Percentiles rank a stretch among this genome's conserved stretches.
Evolutionary conservation across 306 rosid species (phyloP).

Genomic region (Casuarina cunninghamiana): DNA sequence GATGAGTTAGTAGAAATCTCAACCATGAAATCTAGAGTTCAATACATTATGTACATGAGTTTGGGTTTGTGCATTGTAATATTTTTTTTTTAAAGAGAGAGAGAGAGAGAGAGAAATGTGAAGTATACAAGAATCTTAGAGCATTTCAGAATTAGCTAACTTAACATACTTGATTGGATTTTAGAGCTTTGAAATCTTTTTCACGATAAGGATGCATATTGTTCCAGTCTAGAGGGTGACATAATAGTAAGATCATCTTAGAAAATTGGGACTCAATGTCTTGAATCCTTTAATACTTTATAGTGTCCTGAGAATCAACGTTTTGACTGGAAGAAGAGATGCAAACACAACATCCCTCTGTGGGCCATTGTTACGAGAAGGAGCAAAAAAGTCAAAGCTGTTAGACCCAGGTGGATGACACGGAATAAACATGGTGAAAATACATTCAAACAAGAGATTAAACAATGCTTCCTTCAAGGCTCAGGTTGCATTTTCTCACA

Average conservation of each 20-base stretch:
- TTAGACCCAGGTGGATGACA: background rate
- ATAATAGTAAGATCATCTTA: background rate
- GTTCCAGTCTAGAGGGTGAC: background rate
- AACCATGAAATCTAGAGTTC: too few species aligned
- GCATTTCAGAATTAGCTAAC: too few species aligned
- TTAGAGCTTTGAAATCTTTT: too few species aligned
- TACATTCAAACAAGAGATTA: background rate
- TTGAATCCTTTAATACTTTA: background rate
- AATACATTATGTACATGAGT: too few species aligned
- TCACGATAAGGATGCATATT: background rate
- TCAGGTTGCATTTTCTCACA: conserved; percentile 91
- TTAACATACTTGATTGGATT: too few species aligned
- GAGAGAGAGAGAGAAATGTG: too few species aligned
- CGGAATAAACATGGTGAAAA: background rate
- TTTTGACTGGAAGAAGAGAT: background rate
- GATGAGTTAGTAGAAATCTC: too few species aligned
- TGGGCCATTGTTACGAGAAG: background rate
- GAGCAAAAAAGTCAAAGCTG: background rate
- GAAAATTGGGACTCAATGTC: background rate
- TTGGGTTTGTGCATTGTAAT: too few species aligned
- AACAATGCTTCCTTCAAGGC: conserved; percentile 46
- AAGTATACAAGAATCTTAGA: too few species aligned
- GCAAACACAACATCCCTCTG: background rate
- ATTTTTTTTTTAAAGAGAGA: too few species aligned
- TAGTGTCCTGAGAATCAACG: background rate